Percentiles rank a stretch among this genome's conserved stretches.
Conservation (phyloP, 352 stramenopile genomes). For the Phytophthora macrochlamydospora region DNA sequence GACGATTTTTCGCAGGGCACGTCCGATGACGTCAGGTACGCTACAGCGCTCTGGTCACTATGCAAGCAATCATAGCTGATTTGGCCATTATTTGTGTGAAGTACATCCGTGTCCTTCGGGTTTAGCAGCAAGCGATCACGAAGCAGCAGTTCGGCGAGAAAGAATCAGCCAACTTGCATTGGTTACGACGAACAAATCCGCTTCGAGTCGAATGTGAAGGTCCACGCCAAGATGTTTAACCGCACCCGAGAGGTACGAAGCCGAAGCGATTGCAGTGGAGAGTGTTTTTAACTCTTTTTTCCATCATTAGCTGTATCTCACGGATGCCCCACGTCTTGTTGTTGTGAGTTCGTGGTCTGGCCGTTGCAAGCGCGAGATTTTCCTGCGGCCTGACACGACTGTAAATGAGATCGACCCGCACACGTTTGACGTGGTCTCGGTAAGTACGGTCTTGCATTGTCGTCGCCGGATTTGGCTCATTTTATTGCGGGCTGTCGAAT, state of each 20-base stretch:
- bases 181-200: conserved; percentile 68
- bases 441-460: conserved; percentile 28
- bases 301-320: conserved; percentile 61
- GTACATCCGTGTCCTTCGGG: conserved; percentile 1
- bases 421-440: conserved; percentile 80
- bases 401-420: conserved; percentile 74
- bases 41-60: neutral
- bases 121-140: conserved; percentile 51
- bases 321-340: conserved; percentile 69
- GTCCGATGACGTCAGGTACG: conserved; percentile 62
- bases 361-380: conserved; percentile 77
- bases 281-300: neutral
- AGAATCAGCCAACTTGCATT: conserved; percentile 59
- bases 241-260: conserved; percentile 63
- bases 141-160: conserved; percentile 68
- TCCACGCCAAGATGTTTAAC: conserved; percentile 82
- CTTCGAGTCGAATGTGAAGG: conserved; percentile 77
- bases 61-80: neutral
- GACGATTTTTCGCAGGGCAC: conserved; percentile 83
- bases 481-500: neutral
- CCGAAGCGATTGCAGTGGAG: too few relatives aligned
- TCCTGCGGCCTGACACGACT: conserved; percentile 64
- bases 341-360: conserved; percentile 71
- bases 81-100: neutral
- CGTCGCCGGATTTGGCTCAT: neutral